Evolutionary conservation across 2,329 filamentous ascomycete species (phyloP).

Genomic region (Macrophomina pseudophaseolina): DNA sequence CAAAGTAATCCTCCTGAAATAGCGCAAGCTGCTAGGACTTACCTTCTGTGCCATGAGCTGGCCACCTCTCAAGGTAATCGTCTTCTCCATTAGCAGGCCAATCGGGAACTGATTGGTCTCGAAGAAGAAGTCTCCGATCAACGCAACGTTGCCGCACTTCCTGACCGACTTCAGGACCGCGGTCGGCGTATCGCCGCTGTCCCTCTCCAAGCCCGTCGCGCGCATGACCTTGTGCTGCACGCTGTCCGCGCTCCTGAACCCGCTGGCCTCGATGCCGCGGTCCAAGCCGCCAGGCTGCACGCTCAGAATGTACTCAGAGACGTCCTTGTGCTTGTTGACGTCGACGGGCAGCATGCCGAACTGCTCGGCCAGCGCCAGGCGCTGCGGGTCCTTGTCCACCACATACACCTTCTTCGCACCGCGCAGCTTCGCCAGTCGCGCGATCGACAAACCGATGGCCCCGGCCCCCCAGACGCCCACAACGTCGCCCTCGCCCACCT

Average conservation of each 20-base stretch:
- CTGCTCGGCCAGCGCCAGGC: not conserved
- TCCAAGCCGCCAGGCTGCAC: not conserved
- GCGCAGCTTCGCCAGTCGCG: not conserved
- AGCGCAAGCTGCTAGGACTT: not conserved
- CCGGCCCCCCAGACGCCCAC: no score
- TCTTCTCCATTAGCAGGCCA: conserved; percentile 28
- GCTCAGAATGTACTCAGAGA: not conserved
- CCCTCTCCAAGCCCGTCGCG: not conserved
- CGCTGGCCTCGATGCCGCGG: not conserved
- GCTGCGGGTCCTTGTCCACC: not conserved
- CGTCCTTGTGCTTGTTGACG: not conserved
- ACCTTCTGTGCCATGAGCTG: conserved; percentile 28
- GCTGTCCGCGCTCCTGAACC: not conserved
- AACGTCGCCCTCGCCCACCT: not conserved
- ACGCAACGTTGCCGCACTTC: conserved; percentile 28
- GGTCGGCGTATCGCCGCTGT: not conserved
- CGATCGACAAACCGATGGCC: no score
- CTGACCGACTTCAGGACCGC: conserved; percentile 19
- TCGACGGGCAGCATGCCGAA: not conserved
- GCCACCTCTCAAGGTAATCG: conserved; percentile 25
- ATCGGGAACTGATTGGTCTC: conserved; percentile 27
- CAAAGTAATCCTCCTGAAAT: not conserved
- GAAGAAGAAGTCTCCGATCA: conserved; percentile 29
- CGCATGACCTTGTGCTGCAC: not conserved
- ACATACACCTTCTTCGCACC: not conserved